Percentiles rank a stretch among this genome's conserved stretches.
Conservation (phyloP, 2,329 filamentous ascomycete genomes). For the Botrytis aclada region DNA sequence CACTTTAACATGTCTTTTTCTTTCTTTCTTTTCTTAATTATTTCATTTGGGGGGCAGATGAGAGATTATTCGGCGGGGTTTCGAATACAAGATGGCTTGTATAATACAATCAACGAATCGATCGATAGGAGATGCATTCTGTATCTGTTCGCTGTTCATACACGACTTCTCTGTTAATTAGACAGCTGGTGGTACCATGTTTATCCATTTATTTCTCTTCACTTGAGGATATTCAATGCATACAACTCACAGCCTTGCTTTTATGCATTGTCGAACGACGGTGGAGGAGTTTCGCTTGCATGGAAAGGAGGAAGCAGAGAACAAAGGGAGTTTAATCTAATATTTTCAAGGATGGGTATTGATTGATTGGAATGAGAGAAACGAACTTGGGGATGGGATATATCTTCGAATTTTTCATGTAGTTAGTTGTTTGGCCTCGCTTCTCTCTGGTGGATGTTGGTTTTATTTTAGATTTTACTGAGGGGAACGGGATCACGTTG, state of each 20-base stretch:
- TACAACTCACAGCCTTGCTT: neutral
- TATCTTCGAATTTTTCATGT: neutral
- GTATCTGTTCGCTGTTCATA: constrained; percentile 1
- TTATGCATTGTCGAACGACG: neutral
- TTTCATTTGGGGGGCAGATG: neutral
- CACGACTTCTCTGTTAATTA: neutral
- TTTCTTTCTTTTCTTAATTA: neutral
- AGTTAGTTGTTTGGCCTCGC: neutral
- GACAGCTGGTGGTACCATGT: neutral
- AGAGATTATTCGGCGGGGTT: neutral
- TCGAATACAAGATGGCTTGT: constrained; percentile 10
- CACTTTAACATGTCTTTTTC: neutral
- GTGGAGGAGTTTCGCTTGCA: neutral
- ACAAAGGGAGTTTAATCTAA: neutral
- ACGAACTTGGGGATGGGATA: neutral
- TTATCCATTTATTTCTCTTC: neutral
- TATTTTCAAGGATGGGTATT: constrained; percentile 8
- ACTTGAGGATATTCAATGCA: neutral
- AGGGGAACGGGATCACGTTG: too few species aligned
- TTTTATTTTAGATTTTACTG: neutral
- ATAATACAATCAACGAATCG: constrained; percentile 11
- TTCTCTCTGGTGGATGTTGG: neutral
- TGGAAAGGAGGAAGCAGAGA: neutral
- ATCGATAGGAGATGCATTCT: neutral
- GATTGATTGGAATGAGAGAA: constrained; percentile 4